These are phyloP conservation scores for Malus domestica DNA, from an alignment of 306 rosid genomes.

Conservation along the genomic window DNA sequence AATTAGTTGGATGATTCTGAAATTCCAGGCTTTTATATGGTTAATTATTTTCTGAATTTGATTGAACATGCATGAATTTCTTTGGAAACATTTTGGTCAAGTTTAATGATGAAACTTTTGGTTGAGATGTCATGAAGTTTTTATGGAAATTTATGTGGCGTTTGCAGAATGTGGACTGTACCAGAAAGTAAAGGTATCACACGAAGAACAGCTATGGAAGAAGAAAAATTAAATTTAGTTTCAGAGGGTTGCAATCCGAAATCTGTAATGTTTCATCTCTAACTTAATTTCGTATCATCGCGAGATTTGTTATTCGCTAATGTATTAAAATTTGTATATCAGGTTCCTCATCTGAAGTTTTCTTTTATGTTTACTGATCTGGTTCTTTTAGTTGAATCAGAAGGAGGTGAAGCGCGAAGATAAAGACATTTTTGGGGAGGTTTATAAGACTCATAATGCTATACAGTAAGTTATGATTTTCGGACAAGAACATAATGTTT, in stretches of 20 bases:
- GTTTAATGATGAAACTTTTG: neutral
- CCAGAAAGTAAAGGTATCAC: constrained; percentile 60
- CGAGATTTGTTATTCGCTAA: neutral
- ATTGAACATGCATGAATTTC: neutral
- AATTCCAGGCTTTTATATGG: neutral
- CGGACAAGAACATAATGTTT: neutral
- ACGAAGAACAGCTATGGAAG: constrained; percentile 52
- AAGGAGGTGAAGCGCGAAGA: constrained; percentile 60
- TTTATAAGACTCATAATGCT: constrained; percentile 64
- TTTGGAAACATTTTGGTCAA: neutral
- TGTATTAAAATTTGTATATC: neutral
- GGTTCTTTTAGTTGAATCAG: constrained; percentile 53
- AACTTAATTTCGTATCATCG: neutral
- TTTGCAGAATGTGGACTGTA: constrained; percentile 73
- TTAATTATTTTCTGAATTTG: neutral
- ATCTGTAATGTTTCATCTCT: constrained; percentile 41
- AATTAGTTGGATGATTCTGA: neutral
- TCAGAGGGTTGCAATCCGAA: constrained; percentile 77
- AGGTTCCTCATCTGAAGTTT: constrained; percentile 8
- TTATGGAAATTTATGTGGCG: constrained; percentile 12
- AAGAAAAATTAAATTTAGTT: constrained; percentile 47
- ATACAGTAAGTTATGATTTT: constrained; percentile 50
- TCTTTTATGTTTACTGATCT: constrained; percentile 16
- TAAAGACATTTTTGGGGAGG: constrained; percentile 46
- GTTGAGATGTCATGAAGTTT: neutral